These are phyloP conservation scores for Sarocladium brachiariae DNA, from an alignment of 2,329 filamentous ascomycete genomes.

Conservation along the genomic window DNA sequence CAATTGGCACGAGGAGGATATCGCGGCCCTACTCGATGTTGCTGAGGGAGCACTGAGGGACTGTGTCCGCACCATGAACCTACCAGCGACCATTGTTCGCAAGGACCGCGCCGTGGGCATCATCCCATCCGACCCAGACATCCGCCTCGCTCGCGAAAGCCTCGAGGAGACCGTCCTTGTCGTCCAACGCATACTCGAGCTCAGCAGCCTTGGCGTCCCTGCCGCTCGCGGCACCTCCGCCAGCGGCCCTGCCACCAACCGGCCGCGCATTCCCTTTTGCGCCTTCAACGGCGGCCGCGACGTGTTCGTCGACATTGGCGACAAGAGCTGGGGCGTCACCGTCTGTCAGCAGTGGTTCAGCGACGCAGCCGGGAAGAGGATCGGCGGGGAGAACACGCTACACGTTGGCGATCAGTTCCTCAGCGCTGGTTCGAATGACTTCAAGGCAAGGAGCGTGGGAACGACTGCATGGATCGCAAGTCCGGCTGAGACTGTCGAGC, in stretches of 20 bases:
- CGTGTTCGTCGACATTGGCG: slow-evolving; percentile 96
- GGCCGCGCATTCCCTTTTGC: slow-evolving; percentile 69
- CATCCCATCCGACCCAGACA: slow-evolving; percentile 51
- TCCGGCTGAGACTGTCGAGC: slow-evolving; percentile 79
- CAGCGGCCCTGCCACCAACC: slow-evolving; percentile 15
- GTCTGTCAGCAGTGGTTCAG: slow-evolving; percentile 91
- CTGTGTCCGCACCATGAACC: slow-evolving; percentile 69
- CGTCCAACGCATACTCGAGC: slow-evolving; percentile 85
- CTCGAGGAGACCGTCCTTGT: slow-evolving; percentile 94
- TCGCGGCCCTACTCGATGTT: slow-evolving; percentile 75
- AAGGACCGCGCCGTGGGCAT: slow-evolving; percentile 86
- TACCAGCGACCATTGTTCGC: slow-evolving; percentile 73
- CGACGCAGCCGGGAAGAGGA: slow-evolving; percentile 27
- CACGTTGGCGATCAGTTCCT: slow-evolving; percentile 97
- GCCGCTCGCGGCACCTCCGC: slow-evolving; percentile 20
- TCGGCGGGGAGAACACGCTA: slow-evolving; percentile 71
- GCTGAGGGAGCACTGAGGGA: slow-evolving; percentile 79
- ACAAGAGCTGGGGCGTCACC: slow-evolving; percentile 92
- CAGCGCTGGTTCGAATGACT: slow-evolving; percentile 92
- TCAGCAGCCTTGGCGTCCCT: slow-evolving; percentile 40
- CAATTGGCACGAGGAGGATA: slow-evolving; percentile 68
- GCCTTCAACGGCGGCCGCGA: slow-evolving; percentile 98
- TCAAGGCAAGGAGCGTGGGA: slow-evolving; percentile 85
- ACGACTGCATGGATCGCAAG: slow-evolving; percentile 97
- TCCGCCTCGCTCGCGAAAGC: slow-evolving; percentile 75